These are phyloP conservation scores for Dictyostelium brefeldianum DNA, from an alignment of 78 protist species.

Conservation along the genomic window DNA sequence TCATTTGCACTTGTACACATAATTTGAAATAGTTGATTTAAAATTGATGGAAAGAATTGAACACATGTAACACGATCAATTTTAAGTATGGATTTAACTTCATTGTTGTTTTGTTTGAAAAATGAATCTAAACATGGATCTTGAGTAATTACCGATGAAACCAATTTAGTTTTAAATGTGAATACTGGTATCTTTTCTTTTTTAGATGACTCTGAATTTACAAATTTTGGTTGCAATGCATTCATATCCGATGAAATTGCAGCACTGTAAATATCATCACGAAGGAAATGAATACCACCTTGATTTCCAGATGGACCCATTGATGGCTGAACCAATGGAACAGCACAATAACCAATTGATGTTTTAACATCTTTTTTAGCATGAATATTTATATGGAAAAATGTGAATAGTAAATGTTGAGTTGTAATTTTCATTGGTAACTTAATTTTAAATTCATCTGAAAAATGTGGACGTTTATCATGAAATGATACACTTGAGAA, in stretches of 20 bases:
- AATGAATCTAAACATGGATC: slow-evolving; percentile 31
- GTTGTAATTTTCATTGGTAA: slow-evolving; percentile 70
- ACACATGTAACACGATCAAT: slow-evolving; percentile 68
- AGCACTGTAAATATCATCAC: slow-evolving; percentile 32
- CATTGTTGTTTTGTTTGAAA: slow-evolving; percentile 28
- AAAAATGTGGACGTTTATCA: slow-evolving; percentile 78
- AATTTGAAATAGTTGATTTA: slow-evolving; percentile 75
- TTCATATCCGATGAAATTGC: slow-evolving; percentile 41
- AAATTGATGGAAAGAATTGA: slow-evolving; percentile 62
- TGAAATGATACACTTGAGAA: slow-evolving; percentile 70
- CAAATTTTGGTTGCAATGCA: not conserved
- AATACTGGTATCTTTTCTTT: slow-evolving; percentile 55
- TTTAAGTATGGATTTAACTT: slow-evolving; percentile 48
- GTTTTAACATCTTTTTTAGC: slow-evolving; percentile 66
- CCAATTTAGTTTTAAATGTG: slow-evolving; percentile 39
- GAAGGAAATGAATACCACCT: slow-evolving; percentile 21
- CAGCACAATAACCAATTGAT: slow-evolving; percentile 70
- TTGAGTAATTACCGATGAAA: slow-evolving; percentile 37
- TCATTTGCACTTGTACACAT: slow-evolving; percentile 71
- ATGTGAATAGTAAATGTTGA: slow-evolving; percentile 69
- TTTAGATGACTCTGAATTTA: slow-evolving; percentile 32
- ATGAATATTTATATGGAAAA: slow-evolving; percentile 52
- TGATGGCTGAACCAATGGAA: slow-evolving; percentile 9
- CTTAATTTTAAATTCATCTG: slow-evolving; percentile 75
- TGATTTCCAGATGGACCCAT: not conserved